phyloP scores from a whole-genome alignment of 495 filamentous ascomycete genomes.

The Chaetomium cochliodes region DNA sequence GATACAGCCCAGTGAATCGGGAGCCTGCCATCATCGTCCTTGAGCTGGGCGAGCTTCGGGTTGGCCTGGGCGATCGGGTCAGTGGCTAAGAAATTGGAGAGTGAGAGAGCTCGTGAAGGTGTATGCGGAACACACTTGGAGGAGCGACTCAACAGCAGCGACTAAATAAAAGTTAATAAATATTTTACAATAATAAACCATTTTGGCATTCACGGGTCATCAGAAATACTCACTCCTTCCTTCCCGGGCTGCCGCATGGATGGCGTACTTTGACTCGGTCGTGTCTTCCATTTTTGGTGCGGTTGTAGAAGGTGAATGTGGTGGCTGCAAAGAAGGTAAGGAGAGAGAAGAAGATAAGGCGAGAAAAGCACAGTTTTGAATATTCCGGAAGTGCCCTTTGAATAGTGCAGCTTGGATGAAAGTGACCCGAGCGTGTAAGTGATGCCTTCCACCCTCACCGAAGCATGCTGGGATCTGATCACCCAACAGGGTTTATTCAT shows the following conservation, averaged over 20 bases:
- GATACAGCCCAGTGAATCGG: slow-evolving; percentile 95
- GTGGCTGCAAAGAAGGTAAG: background rate
- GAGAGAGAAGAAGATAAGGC: background rate
- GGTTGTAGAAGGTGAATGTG: background rate
- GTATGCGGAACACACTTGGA: slow-evolving; percentile 56
- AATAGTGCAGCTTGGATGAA: background rate
- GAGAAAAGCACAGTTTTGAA: background rate
- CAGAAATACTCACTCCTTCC: slow-evolving; percentile 65
- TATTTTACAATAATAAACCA: background rate
- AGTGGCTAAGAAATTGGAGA: slow-evolving; percentile 11
- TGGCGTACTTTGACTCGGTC: slow-evolving; percentile 61
- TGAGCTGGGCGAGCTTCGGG: slow-evolving; percentile 67
- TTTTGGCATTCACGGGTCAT: slow-evolving; percentile 13
- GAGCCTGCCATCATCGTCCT: slow-evolving; percentile 86
- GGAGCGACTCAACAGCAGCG: slow-evolving; percentile 66
- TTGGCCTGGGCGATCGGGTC: slow-evolving; percentile 58
- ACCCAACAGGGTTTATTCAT: slow-evolving; percentile 10
- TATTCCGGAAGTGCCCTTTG: slow-evolving; percentile 3
- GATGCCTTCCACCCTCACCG: slow-evolving; percentile 30
- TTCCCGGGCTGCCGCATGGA: slow-evolving; percentile 87
- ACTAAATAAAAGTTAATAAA: slow-evolving; percentile 41
- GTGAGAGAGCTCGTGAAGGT: background rate
- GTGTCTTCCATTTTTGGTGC: slow-evolving; percentile 30
- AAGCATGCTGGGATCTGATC: slow-evolving; percentile 17
- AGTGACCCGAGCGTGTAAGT: slow-evolving; percentile 32